Conservation (phyloP, 2,329 filamentous ascomycete species). For the Paraconiothyrium brasiliense region DNA sequence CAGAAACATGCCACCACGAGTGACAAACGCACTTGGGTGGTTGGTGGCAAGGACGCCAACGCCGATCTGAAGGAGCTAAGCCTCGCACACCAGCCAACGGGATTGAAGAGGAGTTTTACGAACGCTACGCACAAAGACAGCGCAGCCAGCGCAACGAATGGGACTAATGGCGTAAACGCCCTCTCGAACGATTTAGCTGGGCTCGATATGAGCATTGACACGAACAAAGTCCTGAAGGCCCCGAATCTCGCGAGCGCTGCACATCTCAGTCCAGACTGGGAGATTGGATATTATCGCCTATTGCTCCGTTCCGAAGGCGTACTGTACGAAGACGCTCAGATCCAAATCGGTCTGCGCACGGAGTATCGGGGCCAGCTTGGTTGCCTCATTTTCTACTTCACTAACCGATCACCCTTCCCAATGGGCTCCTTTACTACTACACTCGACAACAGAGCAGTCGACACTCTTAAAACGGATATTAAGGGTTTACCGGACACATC, state of each 20-base stretch:
- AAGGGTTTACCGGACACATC: slow-evolving; percentile 88
- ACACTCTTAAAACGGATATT: slow-evolving; percentile 82
- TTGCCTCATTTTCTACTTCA: slow-evolving; percentile 94
- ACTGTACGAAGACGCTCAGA: slow-evolving; percentile 92
- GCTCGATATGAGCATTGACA: slow-evolving; percentile 76
- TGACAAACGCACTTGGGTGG: slow-evolving; percentile 96
- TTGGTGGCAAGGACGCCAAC: slow-evolving; percentile 96
- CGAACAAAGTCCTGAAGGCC: slow-evolving; percentile 66
- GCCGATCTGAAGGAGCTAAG: slow-evolving; percentile 80
- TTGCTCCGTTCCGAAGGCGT: slow-evolving; percentile 84
- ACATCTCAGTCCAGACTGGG: slow-evolving; percentile 94
- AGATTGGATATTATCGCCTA: slow-evolving; percentile 85
- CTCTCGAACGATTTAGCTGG: slow-evolving; percentile 72
- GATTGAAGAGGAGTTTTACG: slow-evolving; percentile 87
- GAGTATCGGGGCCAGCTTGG: slow-evolving; percentile 97
- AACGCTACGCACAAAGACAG: slow-evolving; percentile 48
- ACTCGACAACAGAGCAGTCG: slow-evolving; percentile 74
- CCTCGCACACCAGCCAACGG: slow-evolving; percentile 77
- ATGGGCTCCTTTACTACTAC: slow-evolving; percentile 95
- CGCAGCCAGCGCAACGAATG: slow-evolving; percentile 41
- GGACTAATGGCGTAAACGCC: slow-evolving; percentile 62
- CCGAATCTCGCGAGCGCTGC: slow-evolving; percentile 92
- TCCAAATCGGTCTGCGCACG: slow-evolving; percentile 90
- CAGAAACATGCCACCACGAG: slow-evolving; percentile 93
- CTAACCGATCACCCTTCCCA: slow-evolving; percentile 86